Base-by-base conservation (phyloP, 202 grass and related monocot species). In the Digitaria exilis region DNA sequence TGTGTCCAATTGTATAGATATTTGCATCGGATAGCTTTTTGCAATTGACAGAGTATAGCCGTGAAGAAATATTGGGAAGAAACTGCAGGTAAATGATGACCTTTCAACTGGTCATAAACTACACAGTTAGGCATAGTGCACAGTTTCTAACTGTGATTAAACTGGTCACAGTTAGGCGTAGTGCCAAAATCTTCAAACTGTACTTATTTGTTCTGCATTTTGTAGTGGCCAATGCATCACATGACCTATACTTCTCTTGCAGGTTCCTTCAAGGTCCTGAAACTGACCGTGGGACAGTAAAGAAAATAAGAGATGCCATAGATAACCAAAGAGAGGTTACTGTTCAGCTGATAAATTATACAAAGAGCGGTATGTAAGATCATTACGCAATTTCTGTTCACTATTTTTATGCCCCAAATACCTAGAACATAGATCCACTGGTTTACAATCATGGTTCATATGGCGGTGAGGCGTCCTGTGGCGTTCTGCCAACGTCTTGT, bases 301-400 rank as follows among this genome's bases (percentile, higher is more conserved):
- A 86, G 68, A 98, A 91, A 81, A 98, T 98, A 77, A 95, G 90
- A 83, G 90, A 98, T 62, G 95, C 92, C 60, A 98, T 95, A 70
- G 90, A 98, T 87, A 95, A 91, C 82, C 87, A 95, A 83, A 89
- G 50, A 65, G 89, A 98, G 65, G 89, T 98, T 57, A 98, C 92
- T 1, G 90, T 98, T 88, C 92, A 98, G 68, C 61, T 98, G 65
- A 98, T 98, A 90, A 95, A 98, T 87, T 98, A 95, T 85, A 95
- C 95, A 81, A 98, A 91, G 87, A 95, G 83, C 1, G 26, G 58
- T 61, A 29, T 73, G 19, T 54, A 69, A 65, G 32, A 68, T 83
- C 65, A 34, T 55, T 4, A 78, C 56, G 30, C 41, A 21, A 58
- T 44, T 81, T 73, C 3, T 74, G 57, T 56, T 17, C 31, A 64